A percentile compares a stretch with the other conserved stretches of the same genome.
phyloP scores from a whole-genome alignment of 176 grass and related monocot species.

The Oryza brachyantha region DNA sequence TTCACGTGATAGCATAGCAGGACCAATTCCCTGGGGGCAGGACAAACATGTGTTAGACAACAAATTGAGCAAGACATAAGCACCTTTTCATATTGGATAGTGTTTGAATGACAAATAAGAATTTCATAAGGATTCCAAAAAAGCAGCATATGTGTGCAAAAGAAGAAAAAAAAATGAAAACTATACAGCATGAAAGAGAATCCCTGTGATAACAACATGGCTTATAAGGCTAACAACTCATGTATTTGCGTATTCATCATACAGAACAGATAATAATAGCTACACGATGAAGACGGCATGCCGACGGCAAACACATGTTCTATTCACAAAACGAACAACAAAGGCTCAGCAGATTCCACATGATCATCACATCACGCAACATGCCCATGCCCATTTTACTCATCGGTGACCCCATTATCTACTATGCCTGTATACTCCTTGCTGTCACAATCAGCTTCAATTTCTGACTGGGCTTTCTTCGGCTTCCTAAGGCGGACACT shows the following conservation, averaged over 20 bases:
- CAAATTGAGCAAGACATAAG: not conserved
- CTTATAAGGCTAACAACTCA: not conserved
- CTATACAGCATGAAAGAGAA: not conserved
- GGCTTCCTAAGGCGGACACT: conserved; percentile 48
- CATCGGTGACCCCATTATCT: conserved; percentile 11
- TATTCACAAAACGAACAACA: conserved; percentile 42
- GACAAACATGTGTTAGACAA: conserved; percentile 21
- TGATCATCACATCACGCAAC: not conserved
- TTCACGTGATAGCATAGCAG: conserved; percentile 95
- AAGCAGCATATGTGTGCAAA: not conserved
- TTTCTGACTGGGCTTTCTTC: conserved; percentile 37
- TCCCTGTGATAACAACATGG: not conserved
- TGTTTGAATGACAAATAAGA: not conserved
- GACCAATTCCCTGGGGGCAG: conserved; percentile 66
- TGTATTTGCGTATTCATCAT: not conserved
- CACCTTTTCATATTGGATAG: conserved; percentile 5
- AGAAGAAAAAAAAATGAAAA: not conserved
- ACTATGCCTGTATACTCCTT: not conserved
- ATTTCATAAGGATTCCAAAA: not conserved
- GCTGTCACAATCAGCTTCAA: not conserved
- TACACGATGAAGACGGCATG: conserved; percentile 17
- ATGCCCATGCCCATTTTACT: not conserved
- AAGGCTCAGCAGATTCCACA: not conserved
- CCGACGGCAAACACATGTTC: not conserved
- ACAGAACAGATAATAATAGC: not conserved